Base-by-base conservation (phyloP, 129 eudicot species). In the Tanacetum coccineum region DNA sequence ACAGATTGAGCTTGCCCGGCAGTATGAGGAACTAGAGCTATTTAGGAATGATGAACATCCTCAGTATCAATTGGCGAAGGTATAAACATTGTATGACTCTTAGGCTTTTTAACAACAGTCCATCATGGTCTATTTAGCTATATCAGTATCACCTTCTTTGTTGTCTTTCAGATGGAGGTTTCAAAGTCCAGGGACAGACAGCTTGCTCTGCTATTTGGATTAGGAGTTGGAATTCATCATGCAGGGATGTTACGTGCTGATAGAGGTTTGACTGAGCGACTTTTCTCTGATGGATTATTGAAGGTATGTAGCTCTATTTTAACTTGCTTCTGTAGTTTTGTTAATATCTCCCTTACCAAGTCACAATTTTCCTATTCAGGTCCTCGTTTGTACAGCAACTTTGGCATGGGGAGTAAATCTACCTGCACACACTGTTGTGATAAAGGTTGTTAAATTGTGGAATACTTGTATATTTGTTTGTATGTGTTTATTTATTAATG, bases 361-460 rank as follows among this genome's bases (percentile, higher is more conserved):
- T 15, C 68, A 40, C 22, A 17, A 7, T 76, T 68, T 59, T 56
- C 51, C 18, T 54, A 0, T 86, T 72, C 87, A 93, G 99, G 99
- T 93, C 49, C 95, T 93, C 72, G 99, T 93, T 55, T 93, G 99
- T 85, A 93, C 99, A 28, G 99, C 99, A 51, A 93, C 99, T 63
- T 78, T 93, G 84, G 99, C 96, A 18, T 93, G 99, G 96, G 99
- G 99, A 69, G 99, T 93, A 20, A 93, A 93, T 78, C 81, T 93
- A 74, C 99, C 99, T 61, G 99, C 99, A 74, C 99, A 93, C 77
- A 93, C 96, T 39, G 99, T 93, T 68, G 99, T 93, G 67, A 93
- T 93, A 40, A 93, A 93, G 99, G 99, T 93, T 75, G 74, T 50
- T 49, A 75, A 28, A 57, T 18, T 57, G 59, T 59, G 19, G 42